These are phyloP conservation scores for Neospora caninum DNA, from an alignment of 169 alveolate species.

Conservation along the genomic window DNA sequence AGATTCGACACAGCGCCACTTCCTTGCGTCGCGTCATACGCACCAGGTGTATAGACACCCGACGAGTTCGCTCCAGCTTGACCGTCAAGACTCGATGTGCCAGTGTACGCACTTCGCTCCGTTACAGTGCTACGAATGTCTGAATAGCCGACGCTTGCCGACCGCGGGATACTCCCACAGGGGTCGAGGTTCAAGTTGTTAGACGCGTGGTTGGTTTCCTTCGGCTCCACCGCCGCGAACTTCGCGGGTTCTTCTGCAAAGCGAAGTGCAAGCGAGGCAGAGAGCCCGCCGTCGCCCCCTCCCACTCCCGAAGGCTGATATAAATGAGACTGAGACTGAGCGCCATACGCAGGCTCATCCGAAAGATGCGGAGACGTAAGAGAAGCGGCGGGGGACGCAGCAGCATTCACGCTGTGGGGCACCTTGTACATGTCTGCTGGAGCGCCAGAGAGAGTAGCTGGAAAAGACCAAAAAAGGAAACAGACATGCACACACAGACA, in stretches of 20 bases:
- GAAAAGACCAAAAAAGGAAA: no score
- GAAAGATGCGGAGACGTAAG: no score
- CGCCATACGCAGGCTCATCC: background rate
- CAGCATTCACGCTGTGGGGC: background rate
- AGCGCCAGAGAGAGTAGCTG: background rate
- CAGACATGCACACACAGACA: no score
- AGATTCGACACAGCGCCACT: background rate
- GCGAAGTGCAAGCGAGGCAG: no score
- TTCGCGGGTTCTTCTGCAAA: no score
- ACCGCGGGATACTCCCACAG: background rate
- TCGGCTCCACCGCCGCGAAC: no score
- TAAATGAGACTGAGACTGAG: no score
- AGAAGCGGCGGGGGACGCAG: background rate
- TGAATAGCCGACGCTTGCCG: background rate
- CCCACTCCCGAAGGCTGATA: no score
- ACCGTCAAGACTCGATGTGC: background rate
- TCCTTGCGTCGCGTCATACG: background rate
- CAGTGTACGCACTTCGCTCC: slow-evolving; percentile 4
- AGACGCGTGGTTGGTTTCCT: no score
- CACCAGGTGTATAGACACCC: background rate
- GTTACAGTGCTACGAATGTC: slow-evolving; percentile 7
- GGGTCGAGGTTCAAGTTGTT: no score
- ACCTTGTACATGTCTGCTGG: background rate
- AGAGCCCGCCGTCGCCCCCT: no score
- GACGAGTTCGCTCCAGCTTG: background rate